These are phyloP conservation scores for Lagerstroemia speciosa DNA, from an alignment of 345 rosid genomes.

Conservation along the genomic window DNA sequence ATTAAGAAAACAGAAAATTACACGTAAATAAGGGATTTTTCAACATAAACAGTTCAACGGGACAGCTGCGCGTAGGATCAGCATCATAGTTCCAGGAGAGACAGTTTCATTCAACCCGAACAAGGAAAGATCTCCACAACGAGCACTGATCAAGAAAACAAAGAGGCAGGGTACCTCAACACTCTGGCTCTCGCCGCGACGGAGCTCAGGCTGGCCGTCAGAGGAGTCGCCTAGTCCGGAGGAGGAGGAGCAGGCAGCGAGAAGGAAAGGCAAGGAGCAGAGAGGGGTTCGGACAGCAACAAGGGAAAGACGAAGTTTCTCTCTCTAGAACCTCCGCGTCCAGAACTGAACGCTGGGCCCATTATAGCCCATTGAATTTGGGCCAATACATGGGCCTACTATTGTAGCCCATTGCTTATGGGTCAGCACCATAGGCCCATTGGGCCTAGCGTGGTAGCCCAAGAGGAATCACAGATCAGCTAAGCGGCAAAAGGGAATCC, in stretches of 20 bases:
- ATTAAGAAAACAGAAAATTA: background rate
- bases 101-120: background rate
- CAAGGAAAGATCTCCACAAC: background rate
- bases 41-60: background rate
- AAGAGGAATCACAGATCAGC: too few relatives aligned
- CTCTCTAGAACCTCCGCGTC: background rate
- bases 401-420: too few relatives aligned
- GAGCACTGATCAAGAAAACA: background rate
- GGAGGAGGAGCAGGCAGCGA: background rate
- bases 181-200: background rate
- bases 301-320: background rate
- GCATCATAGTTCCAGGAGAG: background rate
- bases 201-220: background rate
- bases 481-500: too few relatives aligned
- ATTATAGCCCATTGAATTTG: too few relatives aligned
- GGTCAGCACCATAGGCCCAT: too few relatives aligned
- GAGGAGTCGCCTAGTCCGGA: background rate
- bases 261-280: background rate
- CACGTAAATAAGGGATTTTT: background rate
- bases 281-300: background rate
- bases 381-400: too few relatives aligned
- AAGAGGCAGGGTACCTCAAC: background rate
- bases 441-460: too few relatives aligned
- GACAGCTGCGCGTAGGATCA: background rate
- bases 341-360: too few relatives aligned